Conservation (phyloP, 2,329 filamentous ascomycete genomes). For the Fusarium falciforme region DNA sequence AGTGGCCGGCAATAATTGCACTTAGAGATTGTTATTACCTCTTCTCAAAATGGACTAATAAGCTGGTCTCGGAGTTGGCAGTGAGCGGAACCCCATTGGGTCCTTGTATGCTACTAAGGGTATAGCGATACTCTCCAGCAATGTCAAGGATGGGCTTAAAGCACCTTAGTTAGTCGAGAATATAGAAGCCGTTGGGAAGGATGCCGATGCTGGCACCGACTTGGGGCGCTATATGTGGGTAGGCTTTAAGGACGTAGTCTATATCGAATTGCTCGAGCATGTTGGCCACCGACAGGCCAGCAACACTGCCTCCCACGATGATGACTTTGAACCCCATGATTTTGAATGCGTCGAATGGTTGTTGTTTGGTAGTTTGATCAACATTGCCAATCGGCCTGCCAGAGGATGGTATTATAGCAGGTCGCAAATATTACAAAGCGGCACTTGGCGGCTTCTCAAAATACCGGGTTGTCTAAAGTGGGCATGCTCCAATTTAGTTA, state of each 20-base stretch:
- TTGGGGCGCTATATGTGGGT: slow-evolving; percentile 55
- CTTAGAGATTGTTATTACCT: not conserved
- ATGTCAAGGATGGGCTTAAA: not conserved
- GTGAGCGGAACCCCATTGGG: slow-evolving; percentile 50
- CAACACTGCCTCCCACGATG: slow-evolving; percentile 25
- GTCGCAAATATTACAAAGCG: not conserved
- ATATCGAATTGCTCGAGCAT: slow-evolving; percentile 47
- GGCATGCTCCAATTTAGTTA: not conserved
- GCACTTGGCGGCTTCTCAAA: not conserved
- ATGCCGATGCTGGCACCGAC: slow-evolving; percentile 62
- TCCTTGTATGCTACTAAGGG: slow-evolving; percentile 11
- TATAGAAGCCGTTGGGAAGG: slow-evolving; percentile 54
- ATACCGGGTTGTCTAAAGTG: not conserved
- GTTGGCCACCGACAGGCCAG: slow-evolving; percentile 26
- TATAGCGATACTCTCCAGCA: not conserved
- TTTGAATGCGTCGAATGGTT: not conserved
- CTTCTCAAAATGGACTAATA: not conserved
- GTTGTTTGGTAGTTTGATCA: not conserved
- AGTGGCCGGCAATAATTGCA: not conserved
- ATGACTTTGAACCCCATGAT: not conserved
- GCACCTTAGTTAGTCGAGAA: slow-evolving; percentile 60
- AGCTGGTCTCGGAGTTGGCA: not conserved
- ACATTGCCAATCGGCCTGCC: not conserved
- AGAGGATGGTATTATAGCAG: not conserved
- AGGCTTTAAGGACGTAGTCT: slow-evolving; percentile 61